Evolutionary conservation across 2,329 filamentous ascomycete species (phyloP), one percentile per base, ranked within the genome.

Genomic region (Byssochlamys sp.): DNA sequence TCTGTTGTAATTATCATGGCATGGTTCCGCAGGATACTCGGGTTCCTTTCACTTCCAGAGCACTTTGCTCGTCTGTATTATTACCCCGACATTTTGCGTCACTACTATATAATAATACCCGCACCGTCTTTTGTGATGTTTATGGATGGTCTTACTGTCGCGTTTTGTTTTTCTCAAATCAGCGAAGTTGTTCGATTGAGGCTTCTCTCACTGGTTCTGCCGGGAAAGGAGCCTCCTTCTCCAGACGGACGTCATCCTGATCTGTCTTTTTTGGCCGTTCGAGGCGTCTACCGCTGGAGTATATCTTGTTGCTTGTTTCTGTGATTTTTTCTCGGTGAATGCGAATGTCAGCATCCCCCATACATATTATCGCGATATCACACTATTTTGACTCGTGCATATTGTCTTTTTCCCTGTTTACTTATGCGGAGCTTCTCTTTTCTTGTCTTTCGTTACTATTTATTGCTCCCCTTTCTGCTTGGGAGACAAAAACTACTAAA

Each of bases 91-190:
- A 25, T 54, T 56, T 54, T 33, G 52, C 45, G 55, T 50, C 26
- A 58, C 63, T 63, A 62, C 63, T 60, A 62, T 57, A 61, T 65
- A 64, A 57, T 61, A 57, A 58, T 59, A 56, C 25, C 52, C 53
- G 55, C 51, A 55, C 58, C 48, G 33, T 50, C 29, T 29, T 58
- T 48, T 26, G 27, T 33, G 14, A 35, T 54, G 31, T 26, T 54
- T 39, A 31, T 33, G 29, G 31, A 33, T 54, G n/a, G 26, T 39
- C 19, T 33, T 54, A 28, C 6, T 25, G 35, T 28, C 14, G 27
- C 35, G n/a, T 53, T 29, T 51, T 24, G 27, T 24, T 49, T 56
- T 56, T 19, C 19, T 19, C 19, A 45, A 19, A 24, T 3, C 39
- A 45, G 39, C 39, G 19, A 45, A 45, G 19, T 19, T 45, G 29